phyloP scores from a whole-genome alignment of 495 filamentous ascomycete species.

The Tuber brumale region DNA sequence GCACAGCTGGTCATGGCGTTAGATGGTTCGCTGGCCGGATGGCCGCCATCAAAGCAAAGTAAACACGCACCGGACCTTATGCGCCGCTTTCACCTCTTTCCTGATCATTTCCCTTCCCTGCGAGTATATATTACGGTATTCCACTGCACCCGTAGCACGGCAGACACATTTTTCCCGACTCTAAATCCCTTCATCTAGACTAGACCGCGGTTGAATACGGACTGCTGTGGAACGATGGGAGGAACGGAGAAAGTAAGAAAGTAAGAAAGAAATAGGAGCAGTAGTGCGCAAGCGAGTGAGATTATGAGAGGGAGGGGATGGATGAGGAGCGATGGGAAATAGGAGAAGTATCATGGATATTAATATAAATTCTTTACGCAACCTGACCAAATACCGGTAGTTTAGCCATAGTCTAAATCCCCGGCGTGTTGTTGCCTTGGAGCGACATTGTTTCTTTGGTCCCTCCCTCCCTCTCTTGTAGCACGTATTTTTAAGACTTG shows the following conservation, averaged over 20 bases:
- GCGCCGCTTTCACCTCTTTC: too few species aligned
- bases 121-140: background rate
- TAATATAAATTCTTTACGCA: constrained; percentile 1
- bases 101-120: background rate
- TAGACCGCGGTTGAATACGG: background rate
- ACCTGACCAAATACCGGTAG: constrained; percentile 5
- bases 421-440: background rate
- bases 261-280: background rate
- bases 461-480: background rate
- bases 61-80: background rate
- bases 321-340: background rate
- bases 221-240: background rate
- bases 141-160: background rate
- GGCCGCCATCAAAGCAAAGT: background rate
- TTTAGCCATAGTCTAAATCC: constrained; percentile 1
- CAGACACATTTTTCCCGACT: background rate
- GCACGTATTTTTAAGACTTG: background rate
- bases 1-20: background rate
- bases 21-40: background rate
- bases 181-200: background rate
- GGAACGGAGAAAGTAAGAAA: background rate
- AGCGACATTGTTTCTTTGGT: background rate
- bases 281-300: background rate
- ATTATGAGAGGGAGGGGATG: background rate
- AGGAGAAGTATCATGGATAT: background rate